Evolutionary conservation across 768 basidiomycete species (phyloP), one percentile per base, ranked within the genome.

Genomic region (Tephrocybe sp.): DNA sequence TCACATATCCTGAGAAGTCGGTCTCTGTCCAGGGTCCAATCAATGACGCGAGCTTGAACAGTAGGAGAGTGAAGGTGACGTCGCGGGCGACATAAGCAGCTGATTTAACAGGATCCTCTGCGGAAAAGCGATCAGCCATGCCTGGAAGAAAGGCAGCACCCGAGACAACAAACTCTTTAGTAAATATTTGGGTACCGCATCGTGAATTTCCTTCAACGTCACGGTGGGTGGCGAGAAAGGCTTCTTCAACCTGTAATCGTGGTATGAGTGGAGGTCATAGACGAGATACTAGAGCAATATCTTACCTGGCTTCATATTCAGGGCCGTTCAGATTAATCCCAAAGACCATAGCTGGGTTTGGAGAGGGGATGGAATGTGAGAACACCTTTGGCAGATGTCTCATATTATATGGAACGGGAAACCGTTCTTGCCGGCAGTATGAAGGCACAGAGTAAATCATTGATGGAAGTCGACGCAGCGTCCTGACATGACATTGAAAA

Each of bases 111-210:
- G 73, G 59, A 49, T 74, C 68, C 45, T 62, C 75, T 77, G 51
- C 22, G 26, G 34, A 47, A 20, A 26, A 33, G 5, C 10, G 10
- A 20, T 45, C 8, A 54, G 19, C 23, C 35, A 23, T 17, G 30
- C 16, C 19, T n/a, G 31, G 8, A 7, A 20, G 2, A 34, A 35
- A 16, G 2, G 14, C 22, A 45, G 41, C 30, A 20, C 12, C 20
- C 31, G n/a, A 35, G 17, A 1, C 20, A 39, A 31, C 11, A 32
- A 66, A 72, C 75, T 67, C 53, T 66, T 68, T n/a, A 79, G 65
- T 8, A 81, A 63, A 39, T 79, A 66, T 63, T 77, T 80, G 1
- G 80, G 80, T 16, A 82, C 79, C 4, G 76, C 78, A 53, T 78
- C 74, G 49, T 79, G 79, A 45, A 83, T 68, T 46, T 81, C 73